These are phyloP conservation scores for Cryphonectria carpinicola DNA, from an alignment of 2,329 filamentous ascomycete genomes.

Conservation along the genomic window DNA sequence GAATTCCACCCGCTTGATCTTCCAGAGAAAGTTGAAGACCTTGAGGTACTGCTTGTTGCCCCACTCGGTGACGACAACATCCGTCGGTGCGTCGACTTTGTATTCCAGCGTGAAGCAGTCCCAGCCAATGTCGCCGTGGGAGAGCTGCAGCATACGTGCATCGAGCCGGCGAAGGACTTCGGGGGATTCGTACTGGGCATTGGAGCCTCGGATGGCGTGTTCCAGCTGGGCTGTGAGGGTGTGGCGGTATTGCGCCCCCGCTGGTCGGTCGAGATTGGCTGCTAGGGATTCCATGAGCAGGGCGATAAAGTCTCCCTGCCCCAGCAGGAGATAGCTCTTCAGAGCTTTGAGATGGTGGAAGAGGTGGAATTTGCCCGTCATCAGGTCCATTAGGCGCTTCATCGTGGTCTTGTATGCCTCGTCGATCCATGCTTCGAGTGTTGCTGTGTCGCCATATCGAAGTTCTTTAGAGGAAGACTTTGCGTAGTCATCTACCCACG, in stretches of 20 bases:
- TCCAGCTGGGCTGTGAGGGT: conserved; percentile 97
- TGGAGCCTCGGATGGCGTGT: conserved; percentile 94
- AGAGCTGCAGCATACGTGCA: conserved; percentile 96
- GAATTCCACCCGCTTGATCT: conserved; percentile 97
- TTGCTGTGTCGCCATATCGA: conserved; percentile 89
- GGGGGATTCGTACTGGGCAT: conserved; percentile 91
- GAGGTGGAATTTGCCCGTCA: conserved; percentile 93
- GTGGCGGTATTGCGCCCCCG: conserved; percentile 95
- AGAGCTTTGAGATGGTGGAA: conserved; percentile 90
- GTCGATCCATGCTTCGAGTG: conserved; percentile 89
- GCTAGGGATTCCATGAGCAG: conserved; percentile 96
- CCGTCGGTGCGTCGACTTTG: conserved; percentile 94
- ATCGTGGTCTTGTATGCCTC: conserved; percentile 98
- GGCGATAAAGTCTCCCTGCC: conserved; percentile 96
- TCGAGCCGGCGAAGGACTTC: conserved; percentile 92
- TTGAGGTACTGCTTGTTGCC: conserved; percentile 96
- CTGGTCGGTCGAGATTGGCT: conserved; percentile 88
- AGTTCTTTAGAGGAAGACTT: conserved; percentile 91
- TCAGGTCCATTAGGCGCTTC: conserved; percentile 89
- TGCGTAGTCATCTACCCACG: conserved; percentile 95
- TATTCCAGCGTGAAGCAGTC: conserved; percentile 99
- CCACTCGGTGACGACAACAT: conserved; percentile 96
- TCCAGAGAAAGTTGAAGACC: conserved; percentile 98
- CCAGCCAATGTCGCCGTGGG: conserved; percentile 97
- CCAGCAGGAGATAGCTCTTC: conserved; percentile 92